Evolutionary conservation across 305 asterid species (phyloP).

Genomic region (Plantago lanceolata): DNA sequence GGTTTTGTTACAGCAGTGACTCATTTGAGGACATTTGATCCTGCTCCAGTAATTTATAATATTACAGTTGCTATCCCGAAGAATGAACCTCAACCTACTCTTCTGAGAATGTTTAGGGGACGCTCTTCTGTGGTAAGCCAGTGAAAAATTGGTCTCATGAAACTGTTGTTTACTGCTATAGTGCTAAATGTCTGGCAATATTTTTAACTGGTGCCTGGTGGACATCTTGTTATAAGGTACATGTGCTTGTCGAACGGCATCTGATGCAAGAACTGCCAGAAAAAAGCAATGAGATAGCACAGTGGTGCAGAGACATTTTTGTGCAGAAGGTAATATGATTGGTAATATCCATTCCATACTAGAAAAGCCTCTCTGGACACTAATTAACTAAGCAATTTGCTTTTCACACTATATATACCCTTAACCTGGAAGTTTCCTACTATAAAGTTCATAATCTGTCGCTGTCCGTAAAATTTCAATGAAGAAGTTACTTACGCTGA

Average conservation of each 20-base stretch:
- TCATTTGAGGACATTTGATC: conserved; percentile 58
- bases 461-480: background rate
- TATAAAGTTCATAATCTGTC: background rate
- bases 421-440: background rate
- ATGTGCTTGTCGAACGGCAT: conserved; percentile 65
- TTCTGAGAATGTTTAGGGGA: conserved; percentile 62
- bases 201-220: background rate
- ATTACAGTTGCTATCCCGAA: conserved; percentile 67
- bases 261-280: conserved; percentile 66
- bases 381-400: background rate
- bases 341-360: background rate
- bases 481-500: background rate
- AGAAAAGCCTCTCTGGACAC: conserved; percentile 9
- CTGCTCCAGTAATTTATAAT: conserved; percentile 66
- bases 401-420: background rate
- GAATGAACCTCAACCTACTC: conserved; percentile 57
- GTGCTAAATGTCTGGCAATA: background rate
- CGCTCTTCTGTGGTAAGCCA: conserved; percentile 59
- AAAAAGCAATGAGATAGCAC: conserved; percentile 58
- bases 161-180: conserved; percentile 1
- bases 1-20: conserved; percentile 72
- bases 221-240: conserved; percentile 45
- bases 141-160: conserved; percentile 11
- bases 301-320: conserved; percentile 84
- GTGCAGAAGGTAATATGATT: conserved; percentile 55